These are phyloP conservation scores for Silene conica DNA, from an alignment of 148 eudicot species.

Conservation along the genomic window DNA sequence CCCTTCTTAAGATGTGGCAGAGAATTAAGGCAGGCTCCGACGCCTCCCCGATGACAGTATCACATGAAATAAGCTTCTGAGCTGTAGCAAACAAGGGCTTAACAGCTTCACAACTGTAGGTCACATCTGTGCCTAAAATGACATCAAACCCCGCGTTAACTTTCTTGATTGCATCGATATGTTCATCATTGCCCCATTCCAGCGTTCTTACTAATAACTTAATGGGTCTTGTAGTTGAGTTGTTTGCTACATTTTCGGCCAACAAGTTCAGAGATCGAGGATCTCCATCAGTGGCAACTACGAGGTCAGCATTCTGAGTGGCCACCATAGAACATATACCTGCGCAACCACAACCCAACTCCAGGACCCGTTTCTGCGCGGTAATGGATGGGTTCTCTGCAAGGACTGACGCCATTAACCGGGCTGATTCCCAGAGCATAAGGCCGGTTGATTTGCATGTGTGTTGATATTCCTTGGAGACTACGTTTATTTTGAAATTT, in stretches of 20 bases:
- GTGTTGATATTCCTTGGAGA: slow-evolving; percentile 80
- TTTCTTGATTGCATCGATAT: slow-evolving; percentile 47
- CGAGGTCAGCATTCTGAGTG: slow-evolving; percentile 53
- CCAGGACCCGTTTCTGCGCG: slow-evolving; percentile 61
- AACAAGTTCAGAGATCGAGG: slow-evolving; percentile 49
- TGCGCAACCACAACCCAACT: slow-evolving; percentile 75
- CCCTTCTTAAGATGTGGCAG: slow-evolving; percentile 78
- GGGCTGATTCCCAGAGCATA: slow-evolving; percentile 97
- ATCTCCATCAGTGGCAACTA: slow-evolving; percentile 87
- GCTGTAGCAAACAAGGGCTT: slow-evolving; percentile 79
- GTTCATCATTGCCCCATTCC: slow-evolving; percentile 67
- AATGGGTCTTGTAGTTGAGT: slow-evolving; percentile 33
- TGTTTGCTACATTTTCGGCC: slow-evolving; percentile 44
- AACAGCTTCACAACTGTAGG: slow-evolving; percentile 65
- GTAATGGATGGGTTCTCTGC: slow-evolving; percentile 64
- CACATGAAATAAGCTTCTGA: slow-evolving; percentile 44
- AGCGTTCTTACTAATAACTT: slow-evolving; percentile 41
- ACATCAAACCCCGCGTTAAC: slow-evolving; percentile 60
- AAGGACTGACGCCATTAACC: slow-evolving; percentile 69
- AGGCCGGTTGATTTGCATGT: slow-evolving; percentile 94
- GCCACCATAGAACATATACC: slow-evolving; percentile 90
- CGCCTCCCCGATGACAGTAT: slow-evolving; percentile 6
- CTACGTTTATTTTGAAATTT: slow-evolving; percentile 58
- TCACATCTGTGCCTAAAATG: slow-evolving; percentile 88
- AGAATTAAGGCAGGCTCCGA: slow-evolving; percentile 48